These are phyloP conservation scores for Beauveria rudraprayagi DNA, from an alignment of 2,329 filamentous ascomycete genomes.

Conservation along the genomic window DNA sequence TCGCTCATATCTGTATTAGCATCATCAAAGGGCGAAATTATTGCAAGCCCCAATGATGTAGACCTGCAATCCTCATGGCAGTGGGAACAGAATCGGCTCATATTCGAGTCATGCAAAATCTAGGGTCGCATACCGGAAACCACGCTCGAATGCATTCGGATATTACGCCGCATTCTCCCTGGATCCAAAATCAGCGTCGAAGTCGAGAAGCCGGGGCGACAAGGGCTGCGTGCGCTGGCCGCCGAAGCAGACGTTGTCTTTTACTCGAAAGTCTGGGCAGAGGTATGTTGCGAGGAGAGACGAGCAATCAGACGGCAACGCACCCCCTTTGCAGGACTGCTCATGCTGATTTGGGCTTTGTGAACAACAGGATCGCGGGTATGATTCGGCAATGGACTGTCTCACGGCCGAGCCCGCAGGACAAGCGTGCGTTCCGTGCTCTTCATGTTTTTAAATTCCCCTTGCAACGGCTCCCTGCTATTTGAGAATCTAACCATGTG, in stretches of 20 bases:
- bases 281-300: conserved; percentile 37
- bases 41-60: background rate
- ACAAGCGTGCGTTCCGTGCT: conserved; percentile 34
- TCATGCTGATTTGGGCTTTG: background rate
- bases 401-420: conserved; percentile 35
- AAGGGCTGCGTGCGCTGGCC: conserved; percentile 51
- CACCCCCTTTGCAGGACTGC: background rate
- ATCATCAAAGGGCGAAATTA: background rate
- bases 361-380: conserved; percentile 26
- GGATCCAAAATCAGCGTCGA: conserved; percentile 56
- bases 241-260: conserved; percentile 62
- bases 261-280: conserved; percentile 63
- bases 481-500: conserved; percentile 3
- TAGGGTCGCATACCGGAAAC: conserved; percentile 58
- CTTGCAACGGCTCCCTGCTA: background rate
- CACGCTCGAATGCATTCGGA: conserved; percentile 49
- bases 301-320: background rate
- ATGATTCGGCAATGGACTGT: conserved; percentile 41
- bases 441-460: background rate
- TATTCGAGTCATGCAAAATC: no score
- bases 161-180: conserved; percentile 40
- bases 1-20: background rate
- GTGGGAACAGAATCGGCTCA: no score
- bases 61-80: background rate
- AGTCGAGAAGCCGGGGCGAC: conserved; percentile 59